Evolutionary conservation across 345 rosid genomes (phyloP).

Genomic region (Hibiscus tridactylites): DNA sequence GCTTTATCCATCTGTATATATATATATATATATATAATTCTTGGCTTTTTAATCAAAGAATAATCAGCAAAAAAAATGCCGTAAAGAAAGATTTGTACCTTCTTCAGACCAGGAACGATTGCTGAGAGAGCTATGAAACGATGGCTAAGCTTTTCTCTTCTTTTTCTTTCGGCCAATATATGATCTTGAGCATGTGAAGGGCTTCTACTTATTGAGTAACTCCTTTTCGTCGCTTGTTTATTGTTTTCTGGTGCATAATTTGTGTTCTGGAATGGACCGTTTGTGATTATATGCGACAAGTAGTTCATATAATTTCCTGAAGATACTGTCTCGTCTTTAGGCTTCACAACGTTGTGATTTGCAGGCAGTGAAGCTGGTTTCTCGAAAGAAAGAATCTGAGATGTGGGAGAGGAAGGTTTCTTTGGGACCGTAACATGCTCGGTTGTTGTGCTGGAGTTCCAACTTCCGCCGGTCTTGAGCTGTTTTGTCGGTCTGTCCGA

Average conservation of each 20-base stretch:
- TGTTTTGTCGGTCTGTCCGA: slow-evolving; percentile 20
- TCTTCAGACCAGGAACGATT: slow-evolving; percentile 49
- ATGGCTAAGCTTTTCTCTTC: slow-evolving; percentile 52
- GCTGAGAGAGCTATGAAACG: slow-evolving; percentile 53
- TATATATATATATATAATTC: neutral
- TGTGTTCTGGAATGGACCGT: slow-evolving; percentile 2
- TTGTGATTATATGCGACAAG: neutral
- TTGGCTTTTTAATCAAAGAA: neutral
- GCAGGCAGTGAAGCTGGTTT: neutral
- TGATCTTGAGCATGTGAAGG: slow-evolving; percentile 43
- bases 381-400: slow-evolving; percentile 25
- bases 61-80: too few species aligned
- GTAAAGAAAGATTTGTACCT: slow-evolving; percentile 20
- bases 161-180: slow-evolving; percentile 45
- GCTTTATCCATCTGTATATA: slow-evolving; percentile 47
- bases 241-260: slow-evolving; percentile 10
- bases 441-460: slow-evolving; percentile 21
- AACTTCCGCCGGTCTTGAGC: slow-evolving; percentile 16
- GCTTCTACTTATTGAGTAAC: slow-evolving; percentile 16
- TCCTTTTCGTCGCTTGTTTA: slow-evolving; percentile 5
- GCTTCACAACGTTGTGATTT: slow-evolving; percentile 9
- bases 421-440: neutral
- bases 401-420: slow-evolving; percentile 11
- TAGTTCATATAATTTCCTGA: slow-evolving; percentile 3
- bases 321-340: slow-evolving; percentile 21